phyloP scores from a whole-genome alignment of 2,329 filamentous ascomycete genomes.

The Claviceps africana region DNA sequence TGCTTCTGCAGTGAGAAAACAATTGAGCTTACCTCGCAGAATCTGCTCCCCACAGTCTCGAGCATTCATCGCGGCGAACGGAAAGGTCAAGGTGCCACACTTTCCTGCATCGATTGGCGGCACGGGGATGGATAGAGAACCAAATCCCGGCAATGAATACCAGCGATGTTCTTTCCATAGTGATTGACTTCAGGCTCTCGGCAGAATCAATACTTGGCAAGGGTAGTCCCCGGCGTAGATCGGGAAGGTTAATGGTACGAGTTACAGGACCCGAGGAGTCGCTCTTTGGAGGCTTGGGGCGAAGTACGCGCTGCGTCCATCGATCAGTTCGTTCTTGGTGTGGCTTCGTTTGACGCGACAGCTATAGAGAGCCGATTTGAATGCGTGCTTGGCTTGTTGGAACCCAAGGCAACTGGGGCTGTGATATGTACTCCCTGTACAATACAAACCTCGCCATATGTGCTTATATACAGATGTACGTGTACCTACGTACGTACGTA shows the following conservation, averaged over 20 bases:
- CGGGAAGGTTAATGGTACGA: not conserved
- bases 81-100: not conserved
- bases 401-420: not conserved
- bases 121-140: no score
- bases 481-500: no score
- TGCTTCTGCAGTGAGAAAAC: not conserved
- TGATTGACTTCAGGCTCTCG: not conserved
- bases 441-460: no score
- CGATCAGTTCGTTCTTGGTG: not conserved
- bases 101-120: no score
- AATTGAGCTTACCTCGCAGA: not conserved
- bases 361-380: not conserved
- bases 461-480: no score
- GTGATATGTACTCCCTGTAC: not conserved
- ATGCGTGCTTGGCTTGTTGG: not conserved
- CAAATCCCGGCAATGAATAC: not conserved
- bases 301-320: no score
- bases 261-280: not conserved
- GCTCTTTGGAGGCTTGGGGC: not conserved
- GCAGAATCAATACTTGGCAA: not conserved
- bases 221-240: not conserved
- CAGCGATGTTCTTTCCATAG: no score
- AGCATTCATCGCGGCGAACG: not conserved
- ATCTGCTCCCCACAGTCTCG: no score
- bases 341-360: not conserved